Percentiles rank a stretch among this genome's conserved stretches.
These are phyloP conservation scores for Mercurialis annua DNA, from an alignment of 345 rosid genomes.

Conservation along the genomic window DNA sequence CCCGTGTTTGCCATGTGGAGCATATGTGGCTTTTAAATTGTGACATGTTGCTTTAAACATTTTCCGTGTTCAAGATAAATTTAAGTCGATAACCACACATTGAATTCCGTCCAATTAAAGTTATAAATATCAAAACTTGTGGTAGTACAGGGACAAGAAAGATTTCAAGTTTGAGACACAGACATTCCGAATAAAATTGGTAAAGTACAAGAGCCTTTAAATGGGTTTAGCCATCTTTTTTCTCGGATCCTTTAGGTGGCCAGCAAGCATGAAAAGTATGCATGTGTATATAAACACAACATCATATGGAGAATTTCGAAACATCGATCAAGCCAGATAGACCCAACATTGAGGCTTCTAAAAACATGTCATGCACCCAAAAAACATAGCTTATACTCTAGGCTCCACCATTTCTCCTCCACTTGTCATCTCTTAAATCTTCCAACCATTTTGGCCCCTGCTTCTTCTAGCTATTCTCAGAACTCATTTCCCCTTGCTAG, in stretches of 20 bases:
- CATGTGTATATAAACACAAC: constrained; percentile 2
- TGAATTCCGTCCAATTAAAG: too few relatives aligned
- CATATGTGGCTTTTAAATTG: too few relatives aligned
- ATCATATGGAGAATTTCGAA: constrained; percentile 41
- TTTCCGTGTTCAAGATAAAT: too few relatives aligned
- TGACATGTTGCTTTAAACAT: too few relatives aligned
- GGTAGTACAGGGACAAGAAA: too few relatives aligned
- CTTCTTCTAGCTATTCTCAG: constrained; percentile 10
- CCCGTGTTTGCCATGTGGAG: too few relatives aligned
- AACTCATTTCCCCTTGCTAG: neutral
- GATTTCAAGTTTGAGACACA: too few relatives aligned
- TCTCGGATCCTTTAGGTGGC: neutral
- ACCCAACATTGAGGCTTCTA: constrained; percentile 42
- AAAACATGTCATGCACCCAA: constrained; percentile 40
- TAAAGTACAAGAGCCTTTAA: too few relatives aligned
- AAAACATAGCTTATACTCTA: constrained; percentile 18
- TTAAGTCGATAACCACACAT: too few relatives aligned
- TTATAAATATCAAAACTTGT: too few relatives aligned
- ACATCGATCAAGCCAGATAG: constrained; percentile 46
- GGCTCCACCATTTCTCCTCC: constrained; percentile 36
- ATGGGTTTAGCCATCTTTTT: too few relatives aligned
- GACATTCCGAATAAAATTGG: too few relatives aligned
- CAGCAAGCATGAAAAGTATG: neutral
- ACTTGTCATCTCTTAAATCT: constrained; percentile 32
- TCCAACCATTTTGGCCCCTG: constrained; percentile 19